Base-by-base conservation (phyloP, 2,329 filamentous ascomycete species). In the Venturiaceae sp. region DNA sequence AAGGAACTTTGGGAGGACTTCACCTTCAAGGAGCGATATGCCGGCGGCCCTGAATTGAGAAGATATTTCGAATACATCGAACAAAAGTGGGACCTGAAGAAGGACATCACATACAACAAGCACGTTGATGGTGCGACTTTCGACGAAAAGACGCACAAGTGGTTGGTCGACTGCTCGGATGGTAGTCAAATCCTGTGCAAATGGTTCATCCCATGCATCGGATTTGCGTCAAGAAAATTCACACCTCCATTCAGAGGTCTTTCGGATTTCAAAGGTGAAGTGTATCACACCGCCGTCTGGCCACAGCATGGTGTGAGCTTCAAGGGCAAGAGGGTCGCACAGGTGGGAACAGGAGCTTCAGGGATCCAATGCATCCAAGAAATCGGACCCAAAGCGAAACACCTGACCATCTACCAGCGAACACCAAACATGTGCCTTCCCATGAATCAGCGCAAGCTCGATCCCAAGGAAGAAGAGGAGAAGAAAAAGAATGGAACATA, bases 391-490 rank as follows among this genome's bases (percentile, higher is more conserved):
- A 52, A 50, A n/a, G 39, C 32, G 19, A 36, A 34, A 13, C 37
- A 52, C 9, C 19, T 41, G 5, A 58, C 44, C 11, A 21, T 58
- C 9, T 58, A 58, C 41, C 55, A 58, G 30, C 33, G 85, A 11
- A 87, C 83, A 1, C 85, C 85, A 0, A 88, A 87, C 60, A 72
- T 85, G 6, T 82, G 82, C 0, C 64, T 87, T 0, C 83, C 84
- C 0, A 85, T 88, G 82, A 74, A 77, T 2, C 76, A 79, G 59
- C 70, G 73, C 2, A 41, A 70, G 0, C 70, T 85, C 30, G 77
- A 75, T 0, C 70, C 67, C 11, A 73, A 78, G 59, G 78, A 83
- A 61, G 80, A 86, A 64, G 70, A 80, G 26, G 64, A 65, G 1
- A 66, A 70, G 16, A 75, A 76, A 63, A 63, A 64, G 46, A 61